A percentile compares a stretch with the other conserved stretches of the same genome.
phyloP scores from a whole-genome alignment of 176 grass and related monocot genomes.

The Puya raimondii region DNA sequence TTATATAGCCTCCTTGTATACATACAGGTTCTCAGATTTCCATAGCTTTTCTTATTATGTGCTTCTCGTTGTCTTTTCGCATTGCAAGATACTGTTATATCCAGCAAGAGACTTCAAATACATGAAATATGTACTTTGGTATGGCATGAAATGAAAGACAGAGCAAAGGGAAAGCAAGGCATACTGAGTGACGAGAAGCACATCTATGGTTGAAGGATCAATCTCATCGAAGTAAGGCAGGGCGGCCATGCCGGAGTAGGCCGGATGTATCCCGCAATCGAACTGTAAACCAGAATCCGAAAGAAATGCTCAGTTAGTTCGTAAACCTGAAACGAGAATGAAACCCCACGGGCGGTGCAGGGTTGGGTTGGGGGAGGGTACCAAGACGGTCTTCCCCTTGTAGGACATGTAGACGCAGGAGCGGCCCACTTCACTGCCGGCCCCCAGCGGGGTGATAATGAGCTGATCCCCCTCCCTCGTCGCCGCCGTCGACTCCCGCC shows the following conservation, averaged over 20 bases:
- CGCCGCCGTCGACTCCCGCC: constrained; percentile 3
- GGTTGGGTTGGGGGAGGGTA: constrained; percentile 13
- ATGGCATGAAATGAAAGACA: not conserved
- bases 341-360: not conserved
- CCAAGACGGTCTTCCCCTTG: constrained; percentile 84
- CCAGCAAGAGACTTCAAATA: too few species aligned
- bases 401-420: constrained; percentile 98
- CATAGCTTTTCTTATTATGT: too few species aligned
- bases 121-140: not conserved
- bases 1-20: too few species aligned
- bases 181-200: constrained; percentile 92
- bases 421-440: constrained; percentile 84
- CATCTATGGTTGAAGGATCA: constrained; percentile 82
- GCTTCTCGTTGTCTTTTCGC: too few species aligned
- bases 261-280: constrained; percentile 95
- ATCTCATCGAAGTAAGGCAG: constrained; percentile 97
- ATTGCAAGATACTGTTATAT: too few species aligned
- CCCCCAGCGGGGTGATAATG: constrained; percentile 68
- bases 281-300: constrained; percentile 33
- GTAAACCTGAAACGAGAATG: not conserved
- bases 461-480: constrained; percentile 62
- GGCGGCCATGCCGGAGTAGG: constrained; percentile 74
- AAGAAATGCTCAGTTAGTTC: not conserved
- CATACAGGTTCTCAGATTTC: too few species aligned
- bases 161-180: not conserved